Evolutionary conservation across 768 basidiomycete species (phyloP).

Genomic region (Termitomyces sp.): DNA sequence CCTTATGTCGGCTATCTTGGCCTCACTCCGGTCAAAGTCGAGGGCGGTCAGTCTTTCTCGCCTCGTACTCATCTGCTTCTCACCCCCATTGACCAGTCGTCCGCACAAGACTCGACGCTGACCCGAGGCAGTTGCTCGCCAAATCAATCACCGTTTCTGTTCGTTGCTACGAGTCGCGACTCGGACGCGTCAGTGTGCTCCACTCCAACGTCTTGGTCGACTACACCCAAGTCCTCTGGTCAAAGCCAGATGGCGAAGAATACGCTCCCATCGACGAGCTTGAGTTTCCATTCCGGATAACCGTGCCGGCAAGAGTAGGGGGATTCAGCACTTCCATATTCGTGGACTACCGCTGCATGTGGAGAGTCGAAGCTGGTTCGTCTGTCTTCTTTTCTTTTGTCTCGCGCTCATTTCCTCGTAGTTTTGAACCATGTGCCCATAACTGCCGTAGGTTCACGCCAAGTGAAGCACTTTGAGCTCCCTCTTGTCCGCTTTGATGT

Average conservation of each 20-base stretch:
- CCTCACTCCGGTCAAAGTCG: constrained; percentile 71
- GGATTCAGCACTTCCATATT: constrained; percentile 70
- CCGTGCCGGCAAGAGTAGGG: constrained; percentile 52
- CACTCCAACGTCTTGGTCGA: constrained; percentile 68
- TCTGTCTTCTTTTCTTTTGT: constrained; percentile 14
- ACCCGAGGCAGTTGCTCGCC: constrained; percentile 60
- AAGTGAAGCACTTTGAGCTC: constrained; percentile 67
- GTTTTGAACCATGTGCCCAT: constrained; percentile 67
- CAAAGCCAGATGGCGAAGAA: constrained; percentile 49
- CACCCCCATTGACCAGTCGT: constrained; percentile 43
- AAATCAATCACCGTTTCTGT: constrained; percentile 68
- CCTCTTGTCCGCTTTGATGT: constrained; percentile 66
- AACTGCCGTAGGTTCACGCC: constrained; percentile 59
- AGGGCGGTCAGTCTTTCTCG: constrained; percentile 51
- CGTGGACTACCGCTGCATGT: constrained; percentile 74
- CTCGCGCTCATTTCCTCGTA: constrained; percentile 22
- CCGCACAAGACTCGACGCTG: constrained; percentile 63
- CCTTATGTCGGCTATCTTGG: constrained; percentile 76
- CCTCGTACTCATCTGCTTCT: constrained; percentile 6
- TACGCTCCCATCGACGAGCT: constrained; percentile 58
- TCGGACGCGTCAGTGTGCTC: constrained; percentile 49
- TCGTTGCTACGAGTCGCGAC: constrained; percentile 77
- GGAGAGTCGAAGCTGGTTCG: constrained; percentile 80
- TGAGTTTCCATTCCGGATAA: constrained; percentile 68
- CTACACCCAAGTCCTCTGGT: constrained; percentile 62